Conservation (phyloP, 352 stramenopile species). For the Globisporangium recalcitrans region DNA sequence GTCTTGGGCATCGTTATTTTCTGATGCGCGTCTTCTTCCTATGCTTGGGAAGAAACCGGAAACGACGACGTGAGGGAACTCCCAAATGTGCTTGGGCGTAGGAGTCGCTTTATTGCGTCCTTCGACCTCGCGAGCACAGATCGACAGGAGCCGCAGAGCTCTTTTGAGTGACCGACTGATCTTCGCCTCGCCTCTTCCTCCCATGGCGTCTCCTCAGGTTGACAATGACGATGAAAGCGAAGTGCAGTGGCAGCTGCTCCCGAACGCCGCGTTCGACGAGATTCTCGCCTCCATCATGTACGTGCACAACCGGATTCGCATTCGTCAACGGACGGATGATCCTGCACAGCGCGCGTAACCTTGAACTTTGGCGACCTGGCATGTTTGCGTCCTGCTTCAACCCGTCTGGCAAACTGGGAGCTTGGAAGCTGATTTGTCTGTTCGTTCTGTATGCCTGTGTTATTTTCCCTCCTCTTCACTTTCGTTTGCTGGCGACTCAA, state of each 20-base stretch:
- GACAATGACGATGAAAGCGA: not conserved
- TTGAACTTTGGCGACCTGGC: not conserved
- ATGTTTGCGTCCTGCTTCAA: too few relatives aligned
- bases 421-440: not conserved
- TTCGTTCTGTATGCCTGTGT: not conserved
- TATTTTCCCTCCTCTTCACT: not conserved
- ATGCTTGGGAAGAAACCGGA: not conserved
- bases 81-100: too few relatives aligned
- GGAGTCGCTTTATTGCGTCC: not conserved
- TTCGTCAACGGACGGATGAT: not conserved
- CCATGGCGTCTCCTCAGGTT: not conserved
- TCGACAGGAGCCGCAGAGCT: not conserved
- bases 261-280: conserved; percentile 16
- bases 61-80: not conserved
- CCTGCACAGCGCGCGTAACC: too few relatives aligned
- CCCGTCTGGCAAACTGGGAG: too few relatives aligned
- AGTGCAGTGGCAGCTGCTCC: conserved; percentile 11
- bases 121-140: not conserved
- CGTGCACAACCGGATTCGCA: not conserved
- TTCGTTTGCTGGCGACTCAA: too few relatives aligned
- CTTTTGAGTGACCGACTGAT: too few relatives aligned
- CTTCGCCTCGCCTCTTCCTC: too few relatives aligned
- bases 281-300: conserved; percentile 20
- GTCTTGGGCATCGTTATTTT: not conserved
- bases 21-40: not conserved